phyloP scores from a whole-genome alignment of 208 protist genomes.

The Jaenimonas drosophilae region DNA sequence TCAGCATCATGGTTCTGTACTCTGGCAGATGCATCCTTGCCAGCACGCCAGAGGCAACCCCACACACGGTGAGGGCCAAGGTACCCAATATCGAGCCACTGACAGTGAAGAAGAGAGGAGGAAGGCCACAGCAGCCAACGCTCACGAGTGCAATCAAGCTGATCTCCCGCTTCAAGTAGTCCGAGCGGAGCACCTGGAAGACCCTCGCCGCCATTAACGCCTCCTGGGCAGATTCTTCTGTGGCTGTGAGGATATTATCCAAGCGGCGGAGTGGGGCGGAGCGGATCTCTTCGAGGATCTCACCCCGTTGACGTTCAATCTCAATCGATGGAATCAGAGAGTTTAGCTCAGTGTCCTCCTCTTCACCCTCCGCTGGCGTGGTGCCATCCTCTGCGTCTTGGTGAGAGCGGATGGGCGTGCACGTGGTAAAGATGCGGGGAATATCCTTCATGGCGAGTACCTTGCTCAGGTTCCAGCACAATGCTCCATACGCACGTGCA shows the following conservation, averaged over 20 bases:
- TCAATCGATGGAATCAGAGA: slow-evolving; percentile 22
- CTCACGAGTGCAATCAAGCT: slow-evolving; percentile 6
- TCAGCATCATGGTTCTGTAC: slow-evolving; percentile 15
- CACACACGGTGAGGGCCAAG: slow-evolving; percentile 7
- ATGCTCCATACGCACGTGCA: slow-evolving; percentile 75
- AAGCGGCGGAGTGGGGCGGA: slow-evolving; percentile 52
- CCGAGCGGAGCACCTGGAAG: slow-evolving; percentile 26
- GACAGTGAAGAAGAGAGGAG: slow-evolving; percentile 14
- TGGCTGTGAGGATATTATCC: slow-evolving; percentile 70
- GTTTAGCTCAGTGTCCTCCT: background rate
- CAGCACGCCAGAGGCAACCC: slow-evolving; percentile 5
- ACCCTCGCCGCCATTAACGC: slow-evolving; percentile 42
- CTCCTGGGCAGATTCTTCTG: slow-evolving; percentile 41
- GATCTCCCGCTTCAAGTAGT: slow-evolving; percentile 24
- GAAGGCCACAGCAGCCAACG: slow-evolving; percentile 7
- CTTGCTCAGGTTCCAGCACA: slow-evolving; percentile 91
- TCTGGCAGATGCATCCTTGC: slow-evolving; percentile 11
- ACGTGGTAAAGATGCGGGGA: slow-evolving; percentile 88
- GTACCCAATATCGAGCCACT: slow-evolving; percentile 7
- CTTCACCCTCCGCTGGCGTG: too few species aligned
- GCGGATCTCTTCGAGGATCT: slow-evolving; percentile 46
- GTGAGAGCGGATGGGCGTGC: slow-evolving; percentile 16
- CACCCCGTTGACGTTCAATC: slow-evolving; percentile 37
- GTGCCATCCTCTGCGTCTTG: too few species aligned
- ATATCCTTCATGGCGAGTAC: slow-evolving; percentile 86